Conservation (phyloP, 129 eudicot species). For the Tagetes erecta region DNA sequence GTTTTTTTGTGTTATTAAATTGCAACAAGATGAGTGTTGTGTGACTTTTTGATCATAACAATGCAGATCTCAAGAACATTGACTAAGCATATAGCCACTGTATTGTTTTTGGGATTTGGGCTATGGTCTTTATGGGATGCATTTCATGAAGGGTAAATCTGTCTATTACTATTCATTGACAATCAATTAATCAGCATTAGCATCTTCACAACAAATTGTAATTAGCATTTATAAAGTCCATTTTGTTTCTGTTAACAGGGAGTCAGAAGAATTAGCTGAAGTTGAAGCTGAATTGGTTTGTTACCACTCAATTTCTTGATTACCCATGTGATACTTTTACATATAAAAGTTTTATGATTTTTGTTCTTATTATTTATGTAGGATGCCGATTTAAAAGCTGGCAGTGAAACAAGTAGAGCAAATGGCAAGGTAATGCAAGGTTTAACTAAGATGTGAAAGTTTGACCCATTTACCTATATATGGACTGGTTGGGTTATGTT, state of each 20-base stretch:
- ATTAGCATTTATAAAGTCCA: conserved; percentile 17
- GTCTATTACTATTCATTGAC: not conserved
- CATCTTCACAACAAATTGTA: conserved; percentile 11
- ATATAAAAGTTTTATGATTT: conserved; percentile 10
- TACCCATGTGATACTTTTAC: no score
- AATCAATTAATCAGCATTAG: not conserved
- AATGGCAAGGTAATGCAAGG: conserved; percentile 57
- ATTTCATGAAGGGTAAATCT: conserved; percentile 65
- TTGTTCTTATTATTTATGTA: conserved; percentile 28
- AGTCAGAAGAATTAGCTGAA: conserved; percentile 83
- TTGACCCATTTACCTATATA: not conserved
- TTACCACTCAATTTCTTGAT: conserved; percentile 17
- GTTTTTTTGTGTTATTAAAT: not conserved
- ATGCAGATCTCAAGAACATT: conserved; percentile 79
- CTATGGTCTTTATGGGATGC: conserved; percentile 99
- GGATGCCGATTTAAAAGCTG: conserved; percentile 78
- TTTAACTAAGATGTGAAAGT: not conserved
- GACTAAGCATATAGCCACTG: conserved; percentile 89
- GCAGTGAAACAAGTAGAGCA: conserved; percentile 42
- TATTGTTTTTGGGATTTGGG: conserved; percentile 91
- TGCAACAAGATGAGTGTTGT: not conserved
- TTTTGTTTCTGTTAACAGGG: conserved; percentile 46
- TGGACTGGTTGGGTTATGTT: not conserved
- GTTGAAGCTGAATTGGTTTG: conserved; percentile 95
- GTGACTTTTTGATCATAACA: conserved; percentile 20